Base-by-base conservation (phyloP, 2,329 filamentous ascomycete species). In the Biscogniauxia marginata region DNA sequence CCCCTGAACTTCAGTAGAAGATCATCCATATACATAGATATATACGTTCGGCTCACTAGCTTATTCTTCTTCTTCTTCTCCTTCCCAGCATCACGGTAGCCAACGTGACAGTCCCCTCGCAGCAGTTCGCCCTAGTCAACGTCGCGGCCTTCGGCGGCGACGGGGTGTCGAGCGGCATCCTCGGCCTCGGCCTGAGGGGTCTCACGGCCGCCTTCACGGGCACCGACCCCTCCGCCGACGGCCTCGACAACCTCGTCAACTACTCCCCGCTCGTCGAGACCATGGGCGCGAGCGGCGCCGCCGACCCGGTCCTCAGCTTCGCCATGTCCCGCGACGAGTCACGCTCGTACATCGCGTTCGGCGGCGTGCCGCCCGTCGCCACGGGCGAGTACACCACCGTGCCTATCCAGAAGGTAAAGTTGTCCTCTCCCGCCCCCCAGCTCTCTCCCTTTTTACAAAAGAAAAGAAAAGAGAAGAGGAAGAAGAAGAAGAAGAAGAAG, bases 281-380 rank as follows among this genome's bases (percentile, higher is more conserved):
- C 8, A 64, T 70, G 65, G 55, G 60, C 16, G 23, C 57, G 19
- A 59, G 53, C 44, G 56, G 58, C 50, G 57, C 59, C 6, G 59
- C 65, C 5, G 56, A 59, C 49, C 59, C 68, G 13, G 56, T 70
- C 39, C 65, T 73, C 52, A 69, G 67, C 50, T 65, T 72, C 34
- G 68, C 69, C 46, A 65, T 73, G 55, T 70, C 69, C 18, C 66
- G 70, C n/a, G 63, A 71, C 49, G 61, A 65, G 47, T 56, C 58
- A 13, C 65, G 69, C 34, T 71, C 70, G 1, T 70, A 64, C 49
- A 64, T 72, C 46, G 65, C 70, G 1, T 67, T 73, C 21, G 70
- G 70, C 22, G 70, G 70, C 13, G 66, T 70, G n/a, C 70, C 70
- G 6, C 63, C 67, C 16, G 65, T 71, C 7, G 60, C 64, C 57